A percentile compares a stretch with the other conserved stretches of the same genome.
Conservation (phyloP, 1,284 basidiomycete species). For the Pascua sp. region DNA sequence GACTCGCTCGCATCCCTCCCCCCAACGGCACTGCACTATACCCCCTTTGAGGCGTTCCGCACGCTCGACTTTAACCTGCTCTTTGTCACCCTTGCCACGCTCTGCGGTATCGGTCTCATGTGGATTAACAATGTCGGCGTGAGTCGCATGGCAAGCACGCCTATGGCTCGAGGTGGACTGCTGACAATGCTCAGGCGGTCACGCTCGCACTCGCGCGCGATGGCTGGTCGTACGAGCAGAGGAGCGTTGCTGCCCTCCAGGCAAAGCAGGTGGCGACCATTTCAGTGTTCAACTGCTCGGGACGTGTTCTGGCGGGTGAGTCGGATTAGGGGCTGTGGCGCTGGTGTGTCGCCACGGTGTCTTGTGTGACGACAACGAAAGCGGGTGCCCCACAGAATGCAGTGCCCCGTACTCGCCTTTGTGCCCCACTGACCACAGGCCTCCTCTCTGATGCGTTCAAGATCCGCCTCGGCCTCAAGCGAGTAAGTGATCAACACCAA, state of each 20-base stretch:
- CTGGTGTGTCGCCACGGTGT: no score
- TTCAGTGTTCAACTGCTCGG: conserved; percentile 77
- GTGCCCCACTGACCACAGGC: conserved; percentile 47
- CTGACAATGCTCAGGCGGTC: conserved; percentile 56
- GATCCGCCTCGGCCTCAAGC: conserved; percentile 59
- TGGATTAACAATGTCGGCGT: conserved; percentile 90
- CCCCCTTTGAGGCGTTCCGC: conserved; percentile 30
- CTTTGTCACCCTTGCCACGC: conserved; percentile 64
- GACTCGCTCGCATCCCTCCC: conserved; percentile 26
- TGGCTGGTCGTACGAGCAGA: conserved; percentile 61
- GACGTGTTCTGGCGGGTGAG: conserved; percentile 71
- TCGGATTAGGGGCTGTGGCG: background rate
- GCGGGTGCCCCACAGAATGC: no score
- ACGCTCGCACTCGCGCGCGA: conserved; percentile 76
- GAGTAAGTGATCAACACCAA: conserved; percentile 39
- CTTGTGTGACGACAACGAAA: no score
- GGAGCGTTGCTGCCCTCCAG: conserved; percentile 69
- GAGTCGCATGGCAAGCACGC: background rate
- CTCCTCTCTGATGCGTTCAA: conserved; percentile 71
- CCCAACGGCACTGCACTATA: conserved; percentile 23
- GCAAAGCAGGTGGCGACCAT: conserved; percentile 79
- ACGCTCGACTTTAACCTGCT: conserved; percentile 71
- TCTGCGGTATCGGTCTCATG: conserved; percentile 84
- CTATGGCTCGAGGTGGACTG: background rate
- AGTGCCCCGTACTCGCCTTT: background rate